phyloP scores from a whole-genome alignment of 2,329 filamentous ascomycete species.

The Plenodomus tracheiphilus region DNA sequence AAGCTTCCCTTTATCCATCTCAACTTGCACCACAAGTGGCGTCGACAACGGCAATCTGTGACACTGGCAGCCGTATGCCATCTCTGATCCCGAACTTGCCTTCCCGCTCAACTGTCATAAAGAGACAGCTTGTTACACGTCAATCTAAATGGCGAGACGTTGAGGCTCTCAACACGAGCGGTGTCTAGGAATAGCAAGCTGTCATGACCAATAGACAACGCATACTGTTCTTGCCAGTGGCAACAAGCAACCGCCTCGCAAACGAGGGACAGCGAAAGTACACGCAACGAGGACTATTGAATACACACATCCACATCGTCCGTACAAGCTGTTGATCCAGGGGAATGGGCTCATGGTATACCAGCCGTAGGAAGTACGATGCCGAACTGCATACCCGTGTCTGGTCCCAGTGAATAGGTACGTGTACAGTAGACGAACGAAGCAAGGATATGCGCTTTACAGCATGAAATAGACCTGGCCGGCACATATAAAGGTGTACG shows the following conservation, averaged over 20 bases:
- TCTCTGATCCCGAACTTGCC: conserved; percentile 9
- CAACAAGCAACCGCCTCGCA: neutral
- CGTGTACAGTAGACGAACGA: neutral
- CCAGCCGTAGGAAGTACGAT: conserved; percentile 18
- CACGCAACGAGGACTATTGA: neutral
- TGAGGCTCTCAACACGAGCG: neutral
- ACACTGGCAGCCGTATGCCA: conserved; percentile 10
- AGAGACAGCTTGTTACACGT: conserved; percentile 7
- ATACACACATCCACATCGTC: conserved; percentile 3
- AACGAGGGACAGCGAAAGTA: neutral
- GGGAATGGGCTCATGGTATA: conserved; percentile 1
- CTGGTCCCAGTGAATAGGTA: neutral
- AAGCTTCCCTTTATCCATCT: conserved; percentile 4
- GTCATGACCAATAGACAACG: neutral
- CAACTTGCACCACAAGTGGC: conserved; percentile 21
- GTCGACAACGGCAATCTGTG: conserved; percentile 14
- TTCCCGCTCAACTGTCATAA: conserved; percentile 2
- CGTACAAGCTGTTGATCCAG: neutral
- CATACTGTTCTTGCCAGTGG: neutral
- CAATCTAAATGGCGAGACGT: conserved; percentile 6
- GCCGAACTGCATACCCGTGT: conserved; percentile 24
- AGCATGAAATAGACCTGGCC: neutral
- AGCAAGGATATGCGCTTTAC: neutral
- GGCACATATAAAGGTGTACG: neutral
- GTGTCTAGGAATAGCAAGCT: neutral